Evolutionary conservation across 495 filamentous ascomycete species (phyloP).

Genomic region (Hypoxylon perforatum): DNA sequence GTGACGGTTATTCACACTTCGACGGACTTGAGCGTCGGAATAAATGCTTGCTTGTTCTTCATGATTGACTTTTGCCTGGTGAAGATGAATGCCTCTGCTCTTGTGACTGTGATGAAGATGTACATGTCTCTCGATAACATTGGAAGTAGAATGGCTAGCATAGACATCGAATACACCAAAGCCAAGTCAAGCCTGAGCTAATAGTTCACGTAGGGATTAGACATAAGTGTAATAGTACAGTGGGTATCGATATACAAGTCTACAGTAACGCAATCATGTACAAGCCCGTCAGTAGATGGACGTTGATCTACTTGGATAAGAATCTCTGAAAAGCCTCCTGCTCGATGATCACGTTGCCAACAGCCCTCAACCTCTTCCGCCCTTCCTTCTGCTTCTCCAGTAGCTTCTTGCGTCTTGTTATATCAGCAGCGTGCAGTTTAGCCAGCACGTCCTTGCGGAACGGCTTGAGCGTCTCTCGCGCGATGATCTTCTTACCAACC

Average conservation of each 20-base stretch:
- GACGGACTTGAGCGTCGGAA: too few species aligned
- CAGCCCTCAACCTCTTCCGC: slow-evolving; percentile 80
- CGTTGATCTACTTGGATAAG: slow-evolving; percentile 65
- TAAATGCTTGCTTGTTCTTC: too few species aligned
- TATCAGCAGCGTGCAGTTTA: slow-evolving; percentile 93
- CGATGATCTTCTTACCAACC: slow-evolving; percentile 83
- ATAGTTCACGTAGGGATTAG: too few species aligned
- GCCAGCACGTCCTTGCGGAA: slow-evolving; percentile 94
- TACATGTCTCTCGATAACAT: too few species aligned
- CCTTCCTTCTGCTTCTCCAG: slow-evolving; percentile 98
- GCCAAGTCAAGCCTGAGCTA: too few species aligned
- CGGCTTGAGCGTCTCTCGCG: slow-evolving; percentile 94
- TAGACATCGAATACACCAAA: too few species aligned
- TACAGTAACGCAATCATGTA: neutral
- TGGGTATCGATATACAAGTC: neutral
- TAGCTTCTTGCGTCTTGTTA: slow-evolving; percentile 83
- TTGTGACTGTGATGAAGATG: too few species aligned
- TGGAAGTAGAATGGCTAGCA: too few species aligned
- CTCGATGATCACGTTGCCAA: slow-evolving; percentile 88
- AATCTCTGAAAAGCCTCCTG: slow-evolving; percentile 94
- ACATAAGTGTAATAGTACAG: neutral
- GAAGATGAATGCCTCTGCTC: too few species aligned
- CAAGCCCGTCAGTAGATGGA: neutral
- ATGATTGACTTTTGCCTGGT: too few species aligned
- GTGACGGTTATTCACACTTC: too few species aligned